Percentiles rank a stretch among this genome's conserved stretches.
phyloP scores from a whole-genome alignment of 371 early-diverging fungal genomes.

The Syncephalastrum racemosum region DNA sequence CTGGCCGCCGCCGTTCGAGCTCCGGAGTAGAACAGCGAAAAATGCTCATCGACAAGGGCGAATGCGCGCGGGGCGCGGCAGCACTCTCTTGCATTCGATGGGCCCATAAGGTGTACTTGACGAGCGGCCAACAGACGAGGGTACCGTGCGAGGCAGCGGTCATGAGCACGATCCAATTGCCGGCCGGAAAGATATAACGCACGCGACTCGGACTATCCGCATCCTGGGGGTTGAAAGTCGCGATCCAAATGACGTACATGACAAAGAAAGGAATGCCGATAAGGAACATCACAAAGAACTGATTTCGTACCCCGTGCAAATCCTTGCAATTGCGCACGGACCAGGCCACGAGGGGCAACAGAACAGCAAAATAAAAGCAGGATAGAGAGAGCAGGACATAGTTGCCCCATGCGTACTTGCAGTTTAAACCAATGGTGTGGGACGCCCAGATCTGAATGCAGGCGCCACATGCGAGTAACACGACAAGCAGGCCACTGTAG shows the following conservation, averaged over 20 bases:
- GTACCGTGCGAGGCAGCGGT: neutral
- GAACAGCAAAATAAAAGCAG: constrained; percentile 15
- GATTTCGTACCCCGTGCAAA: constrained; percentile 34
- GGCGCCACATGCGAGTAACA: no score
- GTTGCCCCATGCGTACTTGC: constrained; percentile 18
- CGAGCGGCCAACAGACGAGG: no score
- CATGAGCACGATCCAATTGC: constrained; percentile 11
- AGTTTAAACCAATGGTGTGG: constrained; percentile 9
- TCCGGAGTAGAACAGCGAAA: neutral
- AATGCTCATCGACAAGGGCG: neutral
- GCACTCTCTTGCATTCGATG: no score
- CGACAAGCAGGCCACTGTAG: no score
- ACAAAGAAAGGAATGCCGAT: constrained; percentile 29
- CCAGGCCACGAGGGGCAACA: constrained; percentile 28
- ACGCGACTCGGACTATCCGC: neutral
- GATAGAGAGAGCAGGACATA: constrained; percentile 9
- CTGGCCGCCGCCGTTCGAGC: neutral
- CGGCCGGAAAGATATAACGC: constrained; percentile 5
- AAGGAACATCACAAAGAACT: constrained; percentile 19
- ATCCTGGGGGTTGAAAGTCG: neutral
- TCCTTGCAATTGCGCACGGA: constrained; percentile 22
- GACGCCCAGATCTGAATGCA: no score
- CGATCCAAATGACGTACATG: constrained; percentile 26
- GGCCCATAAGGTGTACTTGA: no score
- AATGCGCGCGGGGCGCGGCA: no score